These are phyloP conservation scores for Ilyonectria sp. DNA, from an alignment of 2,329 filamentous ascomycete genomes.

Conservation along the genomic window DNA sequence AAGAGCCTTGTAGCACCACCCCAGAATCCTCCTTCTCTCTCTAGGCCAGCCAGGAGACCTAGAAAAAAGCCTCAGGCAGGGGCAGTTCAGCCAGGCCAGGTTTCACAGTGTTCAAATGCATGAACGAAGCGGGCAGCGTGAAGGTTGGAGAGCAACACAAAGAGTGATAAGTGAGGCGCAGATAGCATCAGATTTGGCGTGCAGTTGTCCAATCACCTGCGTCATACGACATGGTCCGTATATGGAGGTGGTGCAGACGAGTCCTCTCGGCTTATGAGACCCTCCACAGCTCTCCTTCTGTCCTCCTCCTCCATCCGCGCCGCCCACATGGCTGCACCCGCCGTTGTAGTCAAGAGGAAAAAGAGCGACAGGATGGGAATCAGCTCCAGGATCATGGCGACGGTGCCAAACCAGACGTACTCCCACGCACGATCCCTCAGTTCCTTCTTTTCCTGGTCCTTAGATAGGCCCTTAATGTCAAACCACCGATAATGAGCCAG, in stretches of 20 bases:
- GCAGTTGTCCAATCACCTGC: background rate
- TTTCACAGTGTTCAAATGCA: background rate
- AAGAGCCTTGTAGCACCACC: background rate
- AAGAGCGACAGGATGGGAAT: constrained; percentile 93
- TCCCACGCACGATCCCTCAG: constrained; percentile 80
- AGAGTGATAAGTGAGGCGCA: background rate
- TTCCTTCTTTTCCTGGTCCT: constrained; percentile 80
- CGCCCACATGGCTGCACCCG: constrained; percentile 89
- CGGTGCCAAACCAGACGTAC: constrained; percentile 93
- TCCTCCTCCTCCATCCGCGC: constrained; percentile 79
- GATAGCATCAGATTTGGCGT: background rate
- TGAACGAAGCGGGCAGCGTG: too few species aligned
- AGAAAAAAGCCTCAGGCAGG: background rate
- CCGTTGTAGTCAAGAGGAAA: constrained; percentile 89
- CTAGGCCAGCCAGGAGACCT: background rate
- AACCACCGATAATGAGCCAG: constrained; percentile 95
- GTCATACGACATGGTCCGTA: constrained; percentile 45
- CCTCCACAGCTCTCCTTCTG: constrained; percentile 40
- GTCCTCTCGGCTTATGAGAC: constrained; percentile 30
- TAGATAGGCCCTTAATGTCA: constrained; percentile 81
- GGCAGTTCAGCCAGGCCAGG: background rate
- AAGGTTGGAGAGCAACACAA: background rate
- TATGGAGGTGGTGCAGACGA: constrained; percentile 48
- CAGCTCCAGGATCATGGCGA: constrained; percentile 88
- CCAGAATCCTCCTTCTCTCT: background rate